A percentile compares a stretch with the other conserved stretches of the same genome.
These are phyloP conservation scores for Linanthus parryae DNA, from an alignment of 148 eudicot species.

Conservation along the genomic window DNA sequence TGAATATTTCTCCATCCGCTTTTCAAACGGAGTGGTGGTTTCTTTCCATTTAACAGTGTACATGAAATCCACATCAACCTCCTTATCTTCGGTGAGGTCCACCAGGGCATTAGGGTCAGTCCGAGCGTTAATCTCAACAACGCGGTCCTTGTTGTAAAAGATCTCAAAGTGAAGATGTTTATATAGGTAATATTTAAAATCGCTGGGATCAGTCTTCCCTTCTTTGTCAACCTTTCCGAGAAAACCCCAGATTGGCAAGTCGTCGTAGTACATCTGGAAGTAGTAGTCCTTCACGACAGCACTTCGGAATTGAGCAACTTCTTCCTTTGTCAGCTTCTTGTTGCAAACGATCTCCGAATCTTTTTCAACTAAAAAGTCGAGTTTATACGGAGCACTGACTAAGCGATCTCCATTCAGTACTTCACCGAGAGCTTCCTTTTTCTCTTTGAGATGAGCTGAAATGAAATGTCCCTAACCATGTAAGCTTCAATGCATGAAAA, in stretches of 20 bases:
- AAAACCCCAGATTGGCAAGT: constrained; percentile 67
- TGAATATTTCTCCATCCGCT: constrained; percentile 63
- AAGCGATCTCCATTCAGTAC: constrained; percentile 67
- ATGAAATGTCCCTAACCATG: not conserved
- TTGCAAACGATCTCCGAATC: constrained; percentile 56
- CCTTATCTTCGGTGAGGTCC: constrained; percentile 60
- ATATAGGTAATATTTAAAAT: constrained; percentile 47
- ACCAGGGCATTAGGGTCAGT: constrained; percentile 56
- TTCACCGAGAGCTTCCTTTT: constrained; percentile 73
- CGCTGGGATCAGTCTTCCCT: constrained; percentile 45
- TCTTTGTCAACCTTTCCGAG: constrained; percentile 60
- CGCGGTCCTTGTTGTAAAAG: constrained; percentile 57
- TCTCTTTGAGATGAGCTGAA: constrained; percentile 50
- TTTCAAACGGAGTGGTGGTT: constrained; percentile 46
- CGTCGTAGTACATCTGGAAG: constrained; percentile 77
- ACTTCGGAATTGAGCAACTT: constrained; percentile 46
- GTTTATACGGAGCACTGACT: constrained; percentile 63
- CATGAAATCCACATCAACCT: constrained; percentile 51
- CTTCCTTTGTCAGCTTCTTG: constrained; percentile 43
- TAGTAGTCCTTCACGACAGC: constrained; percentile 68
- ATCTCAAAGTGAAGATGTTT: constrained; percentile 69
- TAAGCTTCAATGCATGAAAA: constrained; percentile 2
- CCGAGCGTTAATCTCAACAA: constrained; percentile 53
- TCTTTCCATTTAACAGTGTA: constrained; percentile 64
- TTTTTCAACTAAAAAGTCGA: constrained; percentile 52